Conservation (phyloP, 2,329 filamentous ascomycete genomes). For the Diaporthe longicolla region DNA sequence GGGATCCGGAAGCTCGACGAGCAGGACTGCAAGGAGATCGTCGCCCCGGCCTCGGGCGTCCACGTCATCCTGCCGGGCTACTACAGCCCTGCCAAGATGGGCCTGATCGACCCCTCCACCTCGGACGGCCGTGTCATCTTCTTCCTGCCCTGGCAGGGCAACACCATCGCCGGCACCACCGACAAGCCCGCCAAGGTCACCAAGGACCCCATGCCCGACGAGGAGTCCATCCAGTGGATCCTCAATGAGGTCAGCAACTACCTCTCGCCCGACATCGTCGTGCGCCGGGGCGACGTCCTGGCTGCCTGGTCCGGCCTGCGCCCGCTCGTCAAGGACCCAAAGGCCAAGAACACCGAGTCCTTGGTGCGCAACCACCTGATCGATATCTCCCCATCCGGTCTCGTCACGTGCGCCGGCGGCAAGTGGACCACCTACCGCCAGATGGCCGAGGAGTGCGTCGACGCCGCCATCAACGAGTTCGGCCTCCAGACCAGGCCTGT, state of each 20-base stretch:
- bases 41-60: slow-evolving; percentile 85
- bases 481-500: slow-evolving; percentile 67
- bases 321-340: slow-evolving; percentile 84
- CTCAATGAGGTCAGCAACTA: slow-evolving; percentile 83
- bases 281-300: slow-evolving; percentile 81
- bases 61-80: slow-evolving; percentile 86
- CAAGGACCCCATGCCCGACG: slow-evolving; percentile 78
- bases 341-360: slow-evolving; percentile 85
- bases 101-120: slow-evolving; percentile 83
- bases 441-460: slow-evolving; percentile 89
- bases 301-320: slow-evolving; percentile 86
- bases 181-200: slow-evolving; percentile 80
- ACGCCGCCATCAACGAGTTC: slow-evolving; percentile 80
- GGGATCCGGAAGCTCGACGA: slow-evolving; percentile 87
- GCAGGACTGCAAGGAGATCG: slow-evolving; percentile 76
- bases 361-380: slow-evolving; percentile 87
- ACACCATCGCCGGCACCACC: slow-evolving; percentile 87
- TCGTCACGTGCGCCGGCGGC: slow-evolving; percentile 85
- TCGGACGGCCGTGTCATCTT: slow-evolving; percentile 91
- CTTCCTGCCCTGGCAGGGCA: slow-evolving; percentile 89
- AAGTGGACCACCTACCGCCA: slow-evolving; percentile 93
- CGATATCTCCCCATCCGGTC: slow-evolving; percentile 79
- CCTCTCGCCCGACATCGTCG: slow-evolving; percentile 80
- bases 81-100: slow-evolving; percentile 85
- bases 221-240: slow-evolving; percentile 87